Evolutionary conservation across 306 rosid species (phyloP).

Genomic region (Sicyos edulis): DNA sequence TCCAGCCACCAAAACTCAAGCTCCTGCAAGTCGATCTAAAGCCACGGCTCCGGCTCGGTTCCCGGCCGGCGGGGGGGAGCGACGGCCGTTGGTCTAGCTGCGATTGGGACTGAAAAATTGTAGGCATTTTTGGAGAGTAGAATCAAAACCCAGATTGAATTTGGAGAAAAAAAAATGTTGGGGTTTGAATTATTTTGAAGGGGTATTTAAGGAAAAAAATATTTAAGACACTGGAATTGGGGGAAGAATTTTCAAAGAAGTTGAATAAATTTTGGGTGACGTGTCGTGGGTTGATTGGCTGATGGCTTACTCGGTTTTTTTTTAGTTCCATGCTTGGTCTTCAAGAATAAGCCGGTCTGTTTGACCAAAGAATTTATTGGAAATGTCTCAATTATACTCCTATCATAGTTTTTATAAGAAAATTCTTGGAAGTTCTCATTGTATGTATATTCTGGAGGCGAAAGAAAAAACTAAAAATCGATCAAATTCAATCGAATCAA

Average conservation of each 20-base stretch:
- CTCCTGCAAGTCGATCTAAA: conserved; percentile 17
- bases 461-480: no score
- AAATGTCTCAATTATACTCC: not conserved
- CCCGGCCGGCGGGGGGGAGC: not conserved
- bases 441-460: no score
- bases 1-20: conserved; percentile 34
- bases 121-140: not conserved
- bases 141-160: not conserved
- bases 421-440: not conserved
- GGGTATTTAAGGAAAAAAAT: not conserved
- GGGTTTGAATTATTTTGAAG: not conserved
- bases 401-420: not conserved
- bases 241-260: not conserved
- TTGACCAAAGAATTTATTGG: not conserved
- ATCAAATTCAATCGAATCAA: not conserved
- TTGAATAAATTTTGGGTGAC: not conserved
- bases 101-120: not conserved
- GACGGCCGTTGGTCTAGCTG: not conserved
- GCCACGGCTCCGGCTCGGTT: not conserved
- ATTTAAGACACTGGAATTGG: not conserved
- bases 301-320: conserved; percentile 9
- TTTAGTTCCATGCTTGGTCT: not conserved
- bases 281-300: not conserved
- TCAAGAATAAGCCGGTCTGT: not conserved
- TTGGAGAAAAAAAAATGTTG: not conserved